A percentile compares a stretch with the other conserved stretches of the same genome.
Conservation (phyloP, 2,329 filamentous ascomycete species). For the Calonectria pseudoreteaudii region DNA sequence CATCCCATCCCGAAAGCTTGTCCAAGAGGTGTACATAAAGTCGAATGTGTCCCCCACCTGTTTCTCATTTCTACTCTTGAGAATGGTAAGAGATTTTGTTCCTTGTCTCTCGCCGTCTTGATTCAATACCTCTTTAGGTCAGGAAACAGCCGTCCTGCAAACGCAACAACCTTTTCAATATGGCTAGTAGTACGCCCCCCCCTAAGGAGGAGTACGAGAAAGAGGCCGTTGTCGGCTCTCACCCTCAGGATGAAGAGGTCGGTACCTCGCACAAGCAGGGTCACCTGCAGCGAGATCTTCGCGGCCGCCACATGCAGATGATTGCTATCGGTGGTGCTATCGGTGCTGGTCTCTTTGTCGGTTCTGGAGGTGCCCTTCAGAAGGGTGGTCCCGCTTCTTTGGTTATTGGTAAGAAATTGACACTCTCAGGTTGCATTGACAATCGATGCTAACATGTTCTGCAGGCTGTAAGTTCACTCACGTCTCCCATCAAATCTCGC, state of each 20-base stretch:
- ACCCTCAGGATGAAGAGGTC: constrained; percentile 27
- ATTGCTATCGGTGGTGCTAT: constrained; percentile 78
- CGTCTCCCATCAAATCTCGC: not conserved
- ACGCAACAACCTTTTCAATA: constrained; percentile 1
- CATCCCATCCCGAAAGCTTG: constrained; percentile 16
- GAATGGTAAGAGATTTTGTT: constrained; percentile 20
- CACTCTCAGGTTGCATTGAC: not conserved
- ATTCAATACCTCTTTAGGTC: not conserved
- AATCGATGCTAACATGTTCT: constrained; percentile 11
- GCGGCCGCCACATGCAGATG: constrained; percentile 93
- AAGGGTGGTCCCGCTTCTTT: constrained; percentile 59
- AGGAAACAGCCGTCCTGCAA: constrained; percentile 13
- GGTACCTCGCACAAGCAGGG: constrained; percentile 30
- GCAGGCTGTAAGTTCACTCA: constrained; percentile 20
- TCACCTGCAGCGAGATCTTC: constrained; percentile 69
- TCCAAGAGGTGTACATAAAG: constrained; percentile 22
- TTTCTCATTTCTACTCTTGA: not conserved
- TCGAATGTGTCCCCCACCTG: constrained; percentile 13
- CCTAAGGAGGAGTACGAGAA: constrained; percentile 25
- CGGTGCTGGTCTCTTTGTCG: constrained; percentile 89
- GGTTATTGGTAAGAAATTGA: constrained; percentile 19
- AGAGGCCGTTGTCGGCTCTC: constrained; percentile 9
- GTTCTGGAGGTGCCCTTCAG: constrained; percentile 78
- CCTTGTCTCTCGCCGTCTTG: constrained; percentile 6
- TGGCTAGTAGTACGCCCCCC: constrained; percentile 22